Evolutionary conservation across 305 asterid genomes (phyloP).

Genomic region (Fraxinus velutina): DNA sequence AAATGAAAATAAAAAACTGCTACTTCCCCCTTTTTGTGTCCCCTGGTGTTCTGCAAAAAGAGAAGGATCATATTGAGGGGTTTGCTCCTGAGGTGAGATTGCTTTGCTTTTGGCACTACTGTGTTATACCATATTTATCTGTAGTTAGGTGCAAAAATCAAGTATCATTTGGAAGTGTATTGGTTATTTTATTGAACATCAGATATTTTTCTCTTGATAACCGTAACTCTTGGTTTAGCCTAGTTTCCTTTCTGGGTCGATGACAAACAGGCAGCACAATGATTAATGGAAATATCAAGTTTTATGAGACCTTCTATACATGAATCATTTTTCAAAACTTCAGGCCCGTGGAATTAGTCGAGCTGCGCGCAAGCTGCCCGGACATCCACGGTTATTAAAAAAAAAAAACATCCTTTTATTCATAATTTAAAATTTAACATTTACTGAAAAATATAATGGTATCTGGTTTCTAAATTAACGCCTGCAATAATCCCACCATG

Average conservation of each 20-base stretch:
- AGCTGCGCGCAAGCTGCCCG: too few relatives aligned
- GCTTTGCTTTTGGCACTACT: slow-evolving; percentile 20
- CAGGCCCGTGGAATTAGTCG: too few relatives aligned
- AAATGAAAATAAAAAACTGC: slow-evolving; percentile 86
- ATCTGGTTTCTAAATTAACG: neutral
- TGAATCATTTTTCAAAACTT: neutral
- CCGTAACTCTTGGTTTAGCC: neutral
- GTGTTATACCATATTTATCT: neutral
- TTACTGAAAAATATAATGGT: neutral
- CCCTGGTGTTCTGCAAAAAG: slow-evolving; percentile 66
- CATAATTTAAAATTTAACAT: neutral
- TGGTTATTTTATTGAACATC: neutral
- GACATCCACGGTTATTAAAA: too few relatives aligned
- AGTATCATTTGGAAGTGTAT: neutral
- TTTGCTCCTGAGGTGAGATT: slow-evolving; percentile 91
- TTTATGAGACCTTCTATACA: neutral
- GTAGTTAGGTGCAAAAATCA: neutral
- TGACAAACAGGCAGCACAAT: neutral
- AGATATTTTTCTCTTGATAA: slow-evolving; percentile 4
- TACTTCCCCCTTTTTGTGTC: slow-evolving; percentile 93
- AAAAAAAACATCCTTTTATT: neutral
- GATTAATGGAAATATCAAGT: neutral
- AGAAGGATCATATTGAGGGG: slow-evolving; percentile 94
- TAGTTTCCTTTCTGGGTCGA: neutral
- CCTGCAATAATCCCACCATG: neutral